These are phyloP conservation scores for Ophiognomonia clavigignenti-juglandacearum DNA, from an alignment of 2,329 filamentous ascomycete genomes.

Conservation along the genomic window DNA sequence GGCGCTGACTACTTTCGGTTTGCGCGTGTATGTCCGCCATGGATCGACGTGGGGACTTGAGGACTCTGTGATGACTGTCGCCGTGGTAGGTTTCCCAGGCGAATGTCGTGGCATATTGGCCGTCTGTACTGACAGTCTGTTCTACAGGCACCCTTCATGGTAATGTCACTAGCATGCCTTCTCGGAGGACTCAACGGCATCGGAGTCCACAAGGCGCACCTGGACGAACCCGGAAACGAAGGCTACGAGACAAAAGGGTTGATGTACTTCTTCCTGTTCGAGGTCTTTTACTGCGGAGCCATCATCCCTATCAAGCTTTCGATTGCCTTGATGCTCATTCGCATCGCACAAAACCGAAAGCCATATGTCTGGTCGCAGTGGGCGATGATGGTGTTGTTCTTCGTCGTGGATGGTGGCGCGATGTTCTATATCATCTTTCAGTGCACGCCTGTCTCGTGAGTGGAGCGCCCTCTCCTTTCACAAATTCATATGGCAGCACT, in stretches of 20 bases:
- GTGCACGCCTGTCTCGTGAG: slow-evolving; percentile 9
- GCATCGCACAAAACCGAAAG: slow-evolving; percentile 15
- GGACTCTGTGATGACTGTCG: slow-evolving; percentile 11
- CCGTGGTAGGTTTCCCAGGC: slow-evolving; percentile 1
- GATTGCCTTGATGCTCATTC: slow-evolving; percentile 15
- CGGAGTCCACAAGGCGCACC: slow-evolving; percentile 5
- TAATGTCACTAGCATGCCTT: slow-evolving; percentile 10
- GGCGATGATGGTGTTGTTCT: slow-evolving; percentile 15
- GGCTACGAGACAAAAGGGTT: slow-evolving; percentile 7
- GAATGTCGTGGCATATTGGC: not conserved
- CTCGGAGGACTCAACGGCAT: slow-evolving; percentile 10
- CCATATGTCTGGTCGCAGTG: slow-evolving; percentile 9
- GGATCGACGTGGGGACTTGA: slow-evolving; percentile 12
- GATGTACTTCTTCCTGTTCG: slow-evolving; percentile 16
- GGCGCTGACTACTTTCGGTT: slow-evolving; percentile 3
- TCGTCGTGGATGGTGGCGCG: slow-evolving; percentile 8
- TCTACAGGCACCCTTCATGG: slow-evolving; percentile 8
- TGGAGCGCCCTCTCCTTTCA: not conserved
- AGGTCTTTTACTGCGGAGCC: slow-evolving; percentile 15
- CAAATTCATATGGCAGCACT: too few species aligned
- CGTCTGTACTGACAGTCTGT: not conserved
- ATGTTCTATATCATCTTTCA: slow-evolving; percentile 15
- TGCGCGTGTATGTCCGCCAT: slow-evolving; percentile 8
- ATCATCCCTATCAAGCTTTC: slow-evolving; percentile 15
- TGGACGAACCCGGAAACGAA: slow-evolving; percentile 2